phyloP scores from a whole-genome alignment of 805 yeast species.

The Torulaspora franciscae region DNA sequence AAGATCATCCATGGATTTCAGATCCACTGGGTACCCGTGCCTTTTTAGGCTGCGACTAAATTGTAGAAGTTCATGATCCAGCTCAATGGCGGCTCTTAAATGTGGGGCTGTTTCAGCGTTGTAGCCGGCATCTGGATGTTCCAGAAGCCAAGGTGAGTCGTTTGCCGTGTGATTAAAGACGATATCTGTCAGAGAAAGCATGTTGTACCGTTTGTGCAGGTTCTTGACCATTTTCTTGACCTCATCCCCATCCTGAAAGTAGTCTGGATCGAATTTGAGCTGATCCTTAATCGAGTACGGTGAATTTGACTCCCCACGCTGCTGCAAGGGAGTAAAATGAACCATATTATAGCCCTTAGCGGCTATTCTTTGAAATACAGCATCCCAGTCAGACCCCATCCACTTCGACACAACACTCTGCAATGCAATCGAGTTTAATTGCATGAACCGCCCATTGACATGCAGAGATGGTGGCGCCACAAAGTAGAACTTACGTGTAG shows the following conservation, averaged over 20 bases:
- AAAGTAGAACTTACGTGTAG: conserved; percentile 63
- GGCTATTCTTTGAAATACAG: conserved; percentile 54
- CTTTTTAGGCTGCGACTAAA: conserved; percentile 56
- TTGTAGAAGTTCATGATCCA: conserved; percentile 63
- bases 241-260: conserved; percentile 53
- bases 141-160: conserved; percentile 78
- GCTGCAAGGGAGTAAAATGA: conserved; percentile 91
- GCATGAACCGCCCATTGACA: conserved; percentile 51
- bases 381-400: conserved; percentile 79
- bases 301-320: conserved; percentile 84
- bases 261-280: conserved; percentile 60
- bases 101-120: conserved; percentile 86
- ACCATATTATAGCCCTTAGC: conserved; percentile 89
- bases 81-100: conserved; percentile 73
- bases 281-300: conserved; percentile 93
- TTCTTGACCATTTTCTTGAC: conserved; percentile 47
- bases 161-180: conserved; percentile 94
- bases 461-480: conserved; percentile 73
- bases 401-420: conserved; percentile 88
- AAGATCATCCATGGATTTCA: conserved; percentile 52
- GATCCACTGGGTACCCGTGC: conserved; percentile 56
- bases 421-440: conserved; percentile 73
- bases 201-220: conserved; percentile 50
- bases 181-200: conserved; percentile 81
- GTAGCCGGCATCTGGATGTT: conserved; percentile 89